Evolutionary conservation across 2,329 filamentous ascomycete species (phyloP).

Genomic region (Amauroascus niger): DNA sequence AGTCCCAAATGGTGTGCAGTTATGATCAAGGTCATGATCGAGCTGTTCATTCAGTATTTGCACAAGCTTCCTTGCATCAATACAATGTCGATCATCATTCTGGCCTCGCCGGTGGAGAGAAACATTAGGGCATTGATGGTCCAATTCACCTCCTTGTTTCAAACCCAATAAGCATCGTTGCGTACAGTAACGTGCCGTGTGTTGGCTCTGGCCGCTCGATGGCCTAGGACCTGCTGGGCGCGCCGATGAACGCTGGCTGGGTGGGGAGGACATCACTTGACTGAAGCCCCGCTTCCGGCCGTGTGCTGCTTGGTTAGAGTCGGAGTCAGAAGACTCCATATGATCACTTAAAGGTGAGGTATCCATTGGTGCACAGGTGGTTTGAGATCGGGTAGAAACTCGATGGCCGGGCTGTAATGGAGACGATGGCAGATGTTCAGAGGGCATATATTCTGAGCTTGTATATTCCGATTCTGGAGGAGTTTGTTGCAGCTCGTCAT

Average conservation of each 20-base stretch:
- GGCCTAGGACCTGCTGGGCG: constrained; percentile 1
- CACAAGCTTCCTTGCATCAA: constrained; percentile 18
- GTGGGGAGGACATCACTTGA: constrained; percentile 20
- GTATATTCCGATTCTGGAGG: neutral
- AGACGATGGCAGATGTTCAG: neutral
- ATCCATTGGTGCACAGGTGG: neutral
- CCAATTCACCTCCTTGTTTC: constrained; percentile 19
- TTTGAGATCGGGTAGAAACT: neutral
- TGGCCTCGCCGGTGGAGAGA: constrained; percentile 14
- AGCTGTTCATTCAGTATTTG: constrained; percentile 23
- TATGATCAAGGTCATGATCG: constrained; percentile 22
- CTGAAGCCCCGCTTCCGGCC: constrained; percentile 22
- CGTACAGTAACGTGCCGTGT: constrained; percentile 14
- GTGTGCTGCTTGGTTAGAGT: constrained; percentile 15
- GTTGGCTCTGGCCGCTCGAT: constrained; percentile 12
- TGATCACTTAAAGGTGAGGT: neutral
- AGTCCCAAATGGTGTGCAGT: constrained; percentile 23
- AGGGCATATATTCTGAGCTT: neutral
- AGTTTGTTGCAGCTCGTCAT: neutral
- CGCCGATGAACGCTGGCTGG: constrained; percentile 12
- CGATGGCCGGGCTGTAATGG: neutral
- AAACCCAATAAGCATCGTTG: constrained; percentile 13
- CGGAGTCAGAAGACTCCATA: neutral
- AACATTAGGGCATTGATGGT: constrained; percentile 24
- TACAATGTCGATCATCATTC: constrained; percentile 17